These are phyloP conservation scores for Kurtzmaniella fragi DNA, from an alignment of 805 yeast species.

Conservation along the genomic window DNA sequence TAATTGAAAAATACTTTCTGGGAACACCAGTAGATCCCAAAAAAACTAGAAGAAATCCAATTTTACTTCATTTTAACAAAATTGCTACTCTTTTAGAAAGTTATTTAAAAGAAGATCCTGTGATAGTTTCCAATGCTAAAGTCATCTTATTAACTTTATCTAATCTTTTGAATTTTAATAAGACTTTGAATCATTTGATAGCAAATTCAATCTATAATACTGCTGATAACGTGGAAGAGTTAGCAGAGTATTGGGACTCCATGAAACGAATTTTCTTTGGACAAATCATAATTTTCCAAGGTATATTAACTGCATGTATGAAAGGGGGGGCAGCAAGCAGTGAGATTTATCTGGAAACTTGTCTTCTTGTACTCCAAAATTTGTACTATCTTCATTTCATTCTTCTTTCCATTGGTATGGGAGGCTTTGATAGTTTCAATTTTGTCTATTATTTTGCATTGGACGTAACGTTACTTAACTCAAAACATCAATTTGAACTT, in stretches of 20 bases:
- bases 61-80: conserved; percentile 37
- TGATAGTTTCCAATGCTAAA: conserved; percentile 10
- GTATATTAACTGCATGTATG: conserved; percentile 36
- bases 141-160: conserved; percentile 14
- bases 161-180: conserved; percentile 26
- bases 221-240: conserved; percentile 4
- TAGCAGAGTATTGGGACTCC: conserved; percentile 28
- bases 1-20: background rate
- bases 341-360: conserved; percentile 10
- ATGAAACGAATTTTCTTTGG: conserved; percentile 43
- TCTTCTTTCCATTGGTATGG: conserved; percentile 51
- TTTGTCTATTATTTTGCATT: conserved; percentile 49
- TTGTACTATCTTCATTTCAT: conserved; percentile 45
- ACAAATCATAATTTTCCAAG: conserved; percentile 47
- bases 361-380: conserved; percentile 29
- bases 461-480: conserved; percentile 30
- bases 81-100: conserved; percentile 43
- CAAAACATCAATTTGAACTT: conserved; percentile 21
- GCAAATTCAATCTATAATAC: conserved; percentile 11
- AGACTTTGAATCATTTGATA: conserved; percentile 11
- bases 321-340: conserved; percentile 3
- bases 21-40: no score
- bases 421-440: conserved; percentile 61
- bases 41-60: no score
- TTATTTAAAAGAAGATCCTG: conserved; percentile 16